Evolutionary conservation across 345 rosid species (phyloP), one percentile per base, ranked within the genome.

Genomic region (Linum trigynum): DNA sequence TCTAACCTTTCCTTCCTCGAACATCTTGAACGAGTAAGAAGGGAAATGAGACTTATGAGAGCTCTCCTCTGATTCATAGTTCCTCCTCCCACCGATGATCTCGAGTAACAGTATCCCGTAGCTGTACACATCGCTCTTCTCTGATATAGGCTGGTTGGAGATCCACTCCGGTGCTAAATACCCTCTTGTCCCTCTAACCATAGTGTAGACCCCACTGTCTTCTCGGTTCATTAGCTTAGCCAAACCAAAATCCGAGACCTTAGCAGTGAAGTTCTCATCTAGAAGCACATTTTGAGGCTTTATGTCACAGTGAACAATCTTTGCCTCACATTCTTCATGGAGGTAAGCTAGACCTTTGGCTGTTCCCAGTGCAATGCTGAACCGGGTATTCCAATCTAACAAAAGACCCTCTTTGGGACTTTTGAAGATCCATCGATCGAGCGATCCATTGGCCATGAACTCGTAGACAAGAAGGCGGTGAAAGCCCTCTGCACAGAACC

Each of bases 81-180:
- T 72, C 75, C 71, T 84, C 76, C 88, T 72, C 10, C 88, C 88
- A 35, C 81, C 83, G 2, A 81, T 76, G 61, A 81, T 81, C 84
- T 84, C 88, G 9, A 81, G 74, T 66, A 84, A 66, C 48, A 84
- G 81, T 71, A 84, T 45, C 1, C 85, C 85, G 10, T 77, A 84
- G 81, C 85, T 81, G 67, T 71, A 84, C 38, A 84, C 82, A 71
- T 84, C 85, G 15, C 77, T 82, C 74, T 79, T 79, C 74, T 79
- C 83, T 0, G 83, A 82, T 66, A 82, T 79, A 7, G 86, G 76
- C 36, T 74, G 72, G 78, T 76, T 78, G 45, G 78, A 72, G 68
- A 81, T 77, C 88, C 88, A 84, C 69, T 84, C 85, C 1, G 88
- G 88, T n/a, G 88, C 85, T 55, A 84, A 79, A 66, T 84, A 84